These are phyloP conservation scores for Acmispon strigosus DNA, from an alignment of 306 rosid genomes.

Conservation along the genomic window DNA sequence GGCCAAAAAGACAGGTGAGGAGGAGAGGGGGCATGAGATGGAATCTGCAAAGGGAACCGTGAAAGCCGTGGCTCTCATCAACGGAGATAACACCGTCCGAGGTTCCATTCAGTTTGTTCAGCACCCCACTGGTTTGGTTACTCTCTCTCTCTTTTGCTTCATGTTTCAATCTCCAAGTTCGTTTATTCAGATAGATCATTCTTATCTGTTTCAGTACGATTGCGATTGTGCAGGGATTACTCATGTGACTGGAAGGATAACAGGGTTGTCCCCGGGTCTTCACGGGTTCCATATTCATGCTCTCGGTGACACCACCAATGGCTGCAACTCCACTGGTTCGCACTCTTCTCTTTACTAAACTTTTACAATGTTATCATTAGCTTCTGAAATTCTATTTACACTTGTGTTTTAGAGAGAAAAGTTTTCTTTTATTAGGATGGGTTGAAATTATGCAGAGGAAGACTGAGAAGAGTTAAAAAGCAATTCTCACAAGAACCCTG, in stretches of 20 bases:
- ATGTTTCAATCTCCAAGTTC: not conserved
- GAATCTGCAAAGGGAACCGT: constrained; percentile 24
- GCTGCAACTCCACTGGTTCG: constrained; percentile 46
- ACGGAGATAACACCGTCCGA: constrained; percentile 45
- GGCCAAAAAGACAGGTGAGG: not conserved
- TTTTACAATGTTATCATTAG: not conserved
- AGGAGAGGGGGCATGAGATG: not conserved
- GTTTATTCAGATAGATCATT: not conserved
- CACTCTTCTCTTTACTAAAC: not conserved
- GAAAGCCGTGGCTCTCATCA: constrained; percentile 59
- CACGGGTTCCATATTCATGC: constrained; percentile 57
- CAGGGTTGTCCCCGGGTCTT: constrained; percentile 47
- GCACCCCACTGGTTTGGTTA: constrained; percentile 32
- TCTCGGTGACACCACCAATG: constrained; percentile 54
- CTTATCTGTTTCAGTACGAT: not conserved
- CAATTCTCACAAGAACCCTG: not conserved
- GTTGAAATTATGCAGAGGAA: not conserved
- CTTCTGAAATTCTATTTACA: not conserved
- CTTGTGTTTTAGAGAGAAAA: too few species aligned
- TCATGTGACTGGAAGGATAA: constrained; percentile 48
- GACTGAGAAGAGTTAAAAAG: not conserved
- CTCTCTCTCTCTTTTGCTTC: constrained; percentile 7
- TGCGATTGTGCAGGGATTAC: constrained; percentile 36
- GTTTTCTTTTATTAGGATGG: too few species aligned
- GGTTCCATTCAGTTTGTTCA: constrained; percentile 61